A percentile compares a stretch with the other conserved stretches of the same genome.
Conservation (phyloP, 2,329 filamentous ascomycete genomes). For the Simplicillium sp. region DNA sequence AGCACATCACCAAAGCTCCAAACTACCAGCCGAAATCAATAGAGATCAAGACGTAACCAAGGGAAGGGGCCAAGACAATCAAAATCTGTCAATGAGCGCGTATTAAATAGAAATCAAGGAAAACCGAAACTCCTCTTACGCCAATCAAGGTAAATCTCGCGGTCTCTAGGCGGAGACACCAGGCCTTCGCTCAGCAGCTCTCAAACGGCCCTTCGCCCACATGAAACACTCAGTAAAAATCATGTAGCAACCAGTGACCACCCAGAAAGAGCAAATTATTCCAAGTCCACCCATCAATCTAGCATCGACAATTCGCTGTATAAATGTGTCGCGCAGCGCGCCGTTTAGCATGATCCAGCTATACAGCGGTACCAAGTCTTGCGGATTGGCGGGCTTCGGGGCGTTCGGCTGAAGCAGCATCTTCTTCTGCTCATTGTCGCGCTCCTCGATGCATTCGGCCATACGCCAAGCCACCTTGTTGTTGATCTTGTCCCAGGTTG, state of each 20-base stretch:
- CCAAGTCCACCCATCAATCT: constrained; percentile 34
- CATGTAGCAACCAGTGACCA: constrained; percentile 37
- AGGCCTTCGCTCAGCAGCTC: constrained; percentile 16
- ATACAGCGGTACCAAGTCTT: constrained; percentile 27
- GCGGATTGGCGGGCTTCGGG: constrained; percentile 11
- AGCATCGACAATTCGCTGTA: constrained; percentile 29
- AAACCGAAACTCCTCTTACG: too few species aligned
- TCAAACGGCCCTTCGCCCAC: constrained; percentile 24
- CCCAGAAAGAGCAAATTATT: constrained; percentile 39
- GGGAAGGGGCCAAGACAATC: too few species aligned
- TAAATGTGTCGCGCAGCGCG: constrained; percentile 23
- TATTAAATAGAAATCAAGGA: too few species aligned
- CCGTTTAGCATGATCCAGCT: constrained; percentile 34
- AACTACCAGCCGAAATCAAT: too few species aligned
- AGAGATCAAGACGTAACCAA: too few species aligned
- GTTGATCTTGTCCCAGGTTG: constrained; percentile 65
- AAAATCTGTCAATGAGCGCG: too few species aligned
- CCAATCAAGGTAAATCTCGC: too few species aligned
- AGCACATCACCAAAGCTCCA: neutral
- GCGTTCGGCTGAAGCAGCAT: constrained; percentile 5
- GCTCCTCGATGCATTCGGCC: constrained; percentile 39
- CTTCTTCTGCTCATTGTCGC: constrained; percentile 21
- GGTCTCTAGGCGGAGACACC: constrained; percentile 4
- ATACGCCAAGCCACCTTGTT: constrained; percentile 59
- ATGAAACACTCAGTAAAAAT: constrained; percentile 35